Evolutionary conservation across 495 filamentous ascomycete genomes (phyloP), one percentile per base, ranked within the genome.

Genomic region (Penicillium simplicissimum): DNA sequence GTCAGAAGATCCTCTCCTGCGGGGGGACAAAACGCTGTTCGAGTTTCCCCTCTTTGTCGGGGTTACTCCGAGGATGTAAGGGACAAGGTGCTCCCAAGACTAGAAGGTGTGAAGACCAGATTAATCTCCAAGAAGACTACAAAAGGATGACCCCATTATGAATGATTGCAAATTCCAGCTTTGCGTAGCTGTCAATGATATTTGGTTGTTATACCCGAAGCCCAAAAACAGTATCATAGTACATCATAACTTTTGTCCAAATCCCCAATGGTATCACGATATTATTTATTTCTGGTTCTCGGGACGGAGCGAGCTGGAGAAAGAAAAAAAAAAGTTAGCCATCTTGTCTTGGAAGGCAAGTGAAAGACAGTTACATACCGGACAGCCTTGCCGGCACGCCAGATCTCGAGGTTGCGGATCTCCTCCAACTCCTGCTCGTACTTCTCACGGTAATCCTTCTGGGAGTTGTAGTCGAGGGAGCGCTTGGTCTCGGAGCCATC

Each of bases 321-420:
- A n/a, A 19, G 11, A 45, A 17, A 15, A 45, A 17, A 15, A 21
- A 1, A 47, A 1, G 40, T 57, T 45, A 45, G 55, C 42, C 19
- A 45, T 23, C n/a, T 17, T 17, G 28, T 57, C 25, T 14, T 19
- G 0, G 38, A 57, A 11, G 8, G 23, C 35, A 25, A 25, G 9
- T 35, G 58, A 37, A 37, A 59, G 11, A 45, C 79, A 88, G 79
- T 91, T 14, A 57, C 55, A 57, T 57, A 57, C 55, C 58, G 88
- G 62, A 98, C 95, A 66, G 96, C 90, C 89, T 97, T 98, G 74
- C 95, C 95, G 60, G 96, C 95, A 67, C 90, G 87, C 95, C 95
- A 98, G 85, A 98, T 98, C 86, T 98, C 95, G 76, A 98, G 81
- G 69, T 91, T 85, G 67, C 92, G 87, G 81, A 98, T 97, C 81